These are phyloP conservation scores for Chrysosphaeria jannelii DNA, from an alignment of 2,329 filamentous ascomycete species.

Conservation along the genomic window DNA sequence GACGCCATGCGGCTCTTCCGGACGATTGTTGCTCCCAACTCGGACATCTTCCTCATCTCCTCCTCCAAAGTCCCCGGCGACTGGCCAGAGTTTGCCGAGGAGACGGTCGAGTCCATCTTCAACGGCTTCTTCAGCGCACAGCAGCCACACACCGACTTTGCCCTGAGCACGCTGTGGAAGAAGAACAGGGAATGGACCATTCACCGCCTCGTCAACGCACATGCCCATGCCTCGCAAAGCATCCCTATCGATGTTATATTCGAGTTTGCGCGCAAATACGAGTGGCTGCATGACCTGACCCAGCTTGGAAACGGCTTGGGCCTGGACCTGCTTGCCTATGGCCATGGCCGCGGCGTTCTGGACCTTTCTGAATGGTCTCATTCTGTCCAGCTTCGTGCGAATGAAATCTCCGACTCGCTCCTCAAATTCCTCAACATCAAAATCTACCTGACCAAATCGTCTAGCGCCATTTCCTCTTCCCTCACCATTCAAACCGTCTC, in stretches of 20 bases:
- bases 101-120: slow-evolving; percentile 50
- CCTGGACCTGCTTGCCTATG: slow-evolving; percentile 60
- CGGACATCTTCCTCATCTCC: slow-evolving; percentile 52
- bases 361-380: slow-evolving; percentile 60
- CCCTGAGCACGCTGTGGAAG: slow-evolving; percentile 72
- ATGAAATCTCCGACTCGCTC: slow-evolving; percentile 39
- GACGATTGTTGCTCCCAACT: slow-evolving; percentile 37
- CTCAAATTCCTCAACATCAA: slow-evolving; percentile 64
- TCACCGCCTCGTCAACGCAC: slow-evolving; percentile 45
- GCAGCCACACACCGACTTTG: slow-evolving; percentile 55
- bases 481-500: slow-evolving; percentile 67
- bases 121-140: slow-evolving; percentile 58
- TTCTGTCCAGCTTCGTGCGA: slow-evolving; percentile 32
- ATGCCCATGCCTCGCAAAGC: slow-evolving; percentile 36
- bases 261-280: slow-evolving; percentile 52
- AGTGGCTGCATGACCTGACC: slow-evolving; percentile 60
- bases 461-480: too few relatives aligned
- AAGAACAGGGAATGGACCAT: slow-evolving; percentile 74
- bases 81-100: slow-evolving; percentile 43
- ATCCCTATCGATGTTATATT: slow-evolving; percentile 35
- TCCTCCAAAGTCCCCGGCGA: slow-evolving; percentile 50
- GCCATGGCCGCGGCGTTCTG: slow-evolving; percentile 51
- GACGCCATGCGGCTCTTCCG: slow-evolving; percentile 36
- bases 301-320: slow-evolving; percentile 58
- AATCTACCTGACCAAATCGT: slow-evolving; percentile 45